Evolutionary conservation across 441 rosid species (phyloP).

Genomic region (Pelargonium citronellum): DNA sequence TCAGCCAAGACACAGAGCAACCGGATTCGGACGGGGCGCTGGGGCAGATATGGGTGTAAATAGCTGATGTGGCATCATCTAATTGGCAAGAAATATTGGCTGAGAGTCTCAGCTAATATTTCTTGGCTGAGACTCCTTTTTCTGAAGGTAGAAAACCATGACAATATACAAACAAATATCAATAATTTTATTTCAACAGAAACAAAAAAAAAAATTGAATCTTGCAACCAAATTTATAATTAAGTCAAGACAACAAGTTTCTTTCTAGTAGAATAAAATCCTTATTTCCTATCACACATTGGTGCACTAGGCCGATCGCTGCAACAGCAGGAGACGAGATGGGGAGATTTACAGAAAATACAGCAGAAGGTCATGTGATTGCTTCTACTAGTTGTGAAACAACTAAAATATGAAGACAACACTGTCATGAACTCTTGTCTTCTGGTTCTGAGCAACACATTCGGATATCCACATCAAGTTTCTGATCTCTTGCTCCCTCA

Average conservation of each 20-base stretch:
- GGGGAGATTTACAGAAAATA: conserved; percentile 32
- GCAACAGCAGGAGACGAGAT: neutral
- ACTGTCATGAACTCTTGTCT: conserved; percentile 93
- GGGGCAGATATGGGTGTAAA: too few relatives aligned
- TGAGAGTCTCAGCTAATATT: too few relatives aligned
- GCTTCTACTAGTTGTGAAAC: conserved; percentile 3
- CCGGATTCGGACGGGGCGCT: too few relatives aligned
- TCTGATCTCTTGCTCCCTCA: conserved; percentile 97
- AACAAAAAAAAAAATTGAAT: neutral
- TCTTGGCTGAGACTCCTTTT: too few relatives aligned
- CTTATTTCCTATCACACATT: neutral
- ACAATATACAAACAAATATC: too few relatives aligned
- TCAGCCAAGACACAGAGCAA: too few relatives aligned
- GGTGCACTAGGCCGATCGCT: neutral
- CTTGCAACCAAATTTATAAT: neutral
- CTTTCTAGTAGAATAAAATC: neutral
- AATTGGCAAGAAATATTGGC: too few relatives aligned
- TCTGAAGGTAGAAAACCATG: too few relatives aligned
- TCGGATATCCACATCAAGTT: conserved; percentile 97
- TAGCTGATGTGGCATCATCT: too few relatives aligned
- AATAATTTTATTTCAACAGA: too few relatives aligned
- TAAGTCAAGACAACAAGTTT: neutral
- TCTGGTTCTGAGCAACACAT: conserved; percentile 97
- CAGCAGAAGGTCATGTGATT: conserved; percentile 4
- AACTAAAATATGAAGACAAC: conserved; percentile 80